Evolutionary conservation across 495 filamentous ascomycete species (phyloP).

Genomic region (Talaromyces proteolyticus): DNA sequence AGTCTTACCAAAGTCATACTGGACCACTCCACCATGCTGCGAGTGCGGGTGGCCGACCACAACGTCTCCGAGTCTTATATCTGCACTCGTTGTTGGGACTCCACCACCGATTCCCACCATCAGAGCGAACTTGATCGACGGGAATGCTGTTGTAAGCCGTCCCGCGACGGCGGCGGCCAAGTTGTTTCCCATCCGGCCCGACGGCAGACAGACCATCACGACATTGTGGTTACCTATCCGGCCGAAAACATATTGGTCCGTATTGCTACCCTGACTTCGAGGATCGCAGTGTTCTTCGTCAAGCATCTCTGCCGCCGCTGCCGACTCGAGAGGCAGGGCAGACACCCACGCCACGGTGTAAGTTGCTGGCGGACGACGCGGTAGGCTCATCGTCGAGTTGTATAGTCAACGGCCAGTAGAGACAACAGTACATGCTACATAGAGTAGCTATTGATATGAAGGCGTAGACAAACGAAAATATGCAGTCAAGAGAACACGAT

Average conservation of each 20-base stretch:
- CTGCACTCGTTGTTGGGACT: slow-evolving; percentile 11
- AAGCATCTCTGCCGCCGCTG: slow-evolving; percentile 13
- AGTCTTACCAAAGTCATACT: slow-evolving; percentile 13
- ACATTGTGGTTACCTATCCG: slow-evolving; percentile 20
- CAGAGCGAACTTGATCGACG: slow-evolving; percentile 9
- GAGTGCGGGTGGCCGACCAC: slow-evolving; percentile 13
- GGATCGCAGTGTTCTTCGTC: slow-evolving; percentile 11
- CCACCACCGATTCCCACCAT: slow-evolving; percentile 20
- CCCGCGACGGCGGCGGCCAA: slow-evolving; percentile 15
- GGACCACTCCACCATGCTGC: slow-evolving; percentile 6
- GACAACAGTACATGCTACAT: background rate
- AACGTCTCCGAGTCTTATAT: slow-evolving; percentile 21
- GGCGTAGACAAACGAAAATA: background rate
- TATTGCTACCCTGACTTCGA: slow-evolving; percentile 9
- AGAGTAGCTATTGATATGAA: background rate
- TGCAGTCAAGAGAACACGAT: background rate
- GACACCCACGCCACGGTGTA: slow-evolving; percentile 16
- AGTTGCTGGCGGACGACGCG: background rate
- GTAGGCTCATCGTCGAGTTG: background rate
- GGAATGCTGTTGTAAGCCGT: slow-evolving; percentile 19
- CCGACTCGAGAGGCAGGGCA: slow-evolving; percentile 12
- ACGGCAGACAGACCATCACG: slow-evolving; percentile 18
- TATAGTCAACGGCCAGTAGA: background rate
- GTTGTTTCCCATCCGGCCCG: slow-evolving; percentile 16
- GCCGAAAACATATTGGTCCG: slow-evolving; percentile 16